Evolutionary conservation across 2,329 filamentous ascomycete species (phyloP), one percentile per base, ranked within the genome.

Genomic region (Diatrype stigma): DNA sequence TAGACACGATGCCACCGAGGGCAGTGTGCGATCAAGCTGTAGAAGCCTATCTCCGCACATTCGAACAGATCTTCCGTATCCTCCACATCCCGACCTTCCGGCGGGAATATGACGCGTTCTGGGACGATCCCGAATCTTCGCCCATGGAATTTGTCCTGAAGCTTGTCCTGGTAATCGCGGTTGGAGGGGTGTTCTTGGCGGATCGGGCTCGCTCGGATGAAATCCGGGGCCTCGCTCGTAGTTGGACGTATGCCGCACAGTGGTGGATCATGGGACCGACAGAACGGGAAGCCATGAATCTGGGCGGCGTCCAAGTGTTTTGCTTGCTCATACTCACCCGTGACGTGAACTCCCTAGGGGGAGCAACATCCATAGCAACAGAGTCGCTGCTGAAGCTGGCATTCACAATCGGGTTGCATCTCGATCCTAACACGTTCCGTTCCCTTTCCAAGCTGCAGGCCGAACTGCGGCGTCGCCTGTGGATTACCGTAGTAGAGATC

Each of bases 371-470:
- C 23, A 62, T 65, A 10, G 59, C 60, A 16, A 60, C 61, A 3
- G 62, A 64, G 8, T 57, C 64, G 2, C 49, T 68, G n/a, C 48
- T 63, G n/a, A 61, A 62, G 47, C 53, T 60, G 23, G 60, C 64
- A 17, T 63, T 67, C 45, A 61, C 62, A 3, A 49, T 67, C n/a
- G 65, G 66, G 3, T 46, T 67, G 12, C 64, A 68, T 49, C 47
- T 66, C 17, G 60, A 67, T 23, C 62, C 62, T 7, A 48, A 50
- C 16, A 42, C 49, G 16, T 57, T 62, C 42, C 46, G 51, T 2
- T 48, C 49, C 14, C 53, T 63, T 17, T 57, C 59, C 0, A 30
- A 48, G 3, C 56, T 63, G 12, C 55, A 67, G 42, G 57, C 54
- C 1, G 63, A 67, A 37, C 28, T 62, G 6, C 60, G 64, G 12